A percentile compares a stretch with the other conserved stretches of the same genome.
Evolutionary conservation across 148 eudicot genomes (phyloP).

Genomic region (Heliosperma pusillum): DNA sequence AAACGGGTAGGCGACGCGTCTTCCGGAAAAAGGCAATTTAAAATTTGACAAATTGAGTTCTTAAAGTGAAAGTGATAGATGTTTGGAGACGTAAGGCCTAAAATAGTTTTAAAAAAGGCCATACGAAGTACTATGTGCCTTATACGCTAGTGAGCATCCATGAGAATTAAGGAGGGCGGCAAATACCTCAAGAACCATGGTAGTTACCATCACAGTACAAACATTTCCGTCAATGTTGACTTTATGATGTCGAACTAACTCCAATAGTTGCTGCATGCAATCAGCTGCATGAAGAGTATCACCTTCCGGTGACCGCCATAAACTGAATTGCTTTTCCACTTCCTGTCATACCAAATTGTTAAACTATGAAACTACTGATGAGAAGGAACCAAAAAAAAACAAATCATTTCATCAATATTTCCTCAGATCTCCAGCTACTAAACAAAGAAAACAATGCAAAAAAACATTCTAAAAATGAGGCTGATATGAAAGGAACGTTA

Average conservation of each 20-base stretch:
- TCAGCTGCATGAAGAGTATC: slow-evolving; percentile 55
- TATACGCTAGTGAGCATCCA: neutral
- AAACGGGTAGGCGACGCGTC: no score
- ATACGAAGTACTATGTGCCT: no score
- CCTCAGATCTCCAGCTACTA: neutral
- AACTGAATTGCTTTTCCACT: slow-evolving; percentile 52
- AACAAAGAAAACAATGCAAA: no score
- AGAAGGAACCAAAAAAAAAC: neutral
- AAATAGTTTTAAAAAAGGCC: no score
- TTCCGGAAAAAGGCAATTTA: no score
- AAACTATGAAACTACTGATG: neutral
- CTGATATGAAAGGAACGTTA: no score
- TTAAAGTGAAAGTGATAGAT: no score
- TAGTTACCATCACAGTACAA: slow-evolving; percentile 84
- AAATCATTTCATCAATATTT: neutral
- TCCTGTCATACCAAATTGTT: slow-evolving; percentile 39
- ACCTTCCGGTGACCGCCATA: slow-evolving; percentile 59
- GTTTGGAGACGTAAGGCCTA: no score
- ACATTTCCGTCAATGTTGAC: slow-evolving; percentile 76
- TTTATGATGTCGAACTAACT: slow-evolving; percentile 71
- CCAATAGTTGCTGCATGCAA: slow-evolving; percentile 81
- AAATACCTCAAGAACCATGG: slow-evolving; percentile 76
- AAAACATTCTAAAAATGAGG: no score
- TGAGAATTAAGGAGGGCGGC: neutral
- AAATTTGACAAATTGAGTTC: no score